Evolutionary conservation across 352 stramenopile species (phyloP).

Genomic region (Pythium aphanidermatum): DNA sequence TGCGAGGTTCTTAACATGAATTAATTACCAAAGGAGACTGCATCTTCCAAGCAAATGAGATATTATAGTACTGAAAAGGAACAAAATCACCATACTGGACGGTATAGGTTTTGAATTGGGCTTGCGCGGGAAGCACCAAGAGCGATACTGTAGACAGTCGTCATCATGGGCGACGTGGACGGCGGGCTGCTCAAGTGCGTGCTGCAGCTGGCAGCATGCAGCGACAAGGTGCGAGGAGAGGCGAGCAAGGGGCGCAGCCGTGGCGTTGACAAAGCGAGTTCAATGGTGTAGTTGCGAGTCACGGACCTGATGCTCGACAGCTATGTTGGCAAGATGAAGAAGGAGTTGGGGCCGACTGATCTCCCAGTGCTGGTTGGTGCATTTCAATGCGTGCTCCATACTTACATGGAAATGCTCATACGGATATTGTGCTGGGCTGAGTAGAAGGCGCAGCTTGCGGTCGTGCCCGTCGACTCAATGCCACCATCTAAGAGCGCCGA

Average conservation of each 20-base stretch:
- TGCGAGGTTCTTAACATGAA: constrained; percentile 1
- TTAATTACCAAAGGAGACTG: too few species aligned
- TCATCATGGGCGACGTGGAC: constrained; percentile 42
- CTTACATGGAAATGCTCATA: too few species aligned
- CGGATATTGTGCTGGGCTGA: not conserved
- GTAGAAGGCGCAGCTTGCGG: constrained; percentile 53
- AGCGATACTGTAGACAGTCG: too few species aligned
- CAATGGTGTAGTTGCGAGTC: constrained; percentile 45
- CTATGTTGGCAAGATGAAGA: constrained; percentile 23
- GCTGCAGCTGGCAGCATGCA: constrained; percentile 64
- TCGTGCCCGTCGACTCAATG: constrained; percentile 37
- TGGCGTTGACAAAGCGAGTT: too few species aligned
- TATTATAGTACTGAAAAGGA: not conserved
- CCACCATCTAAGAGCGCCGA: constrained; percentile 19
- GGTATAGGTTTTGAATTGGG: not conserved
- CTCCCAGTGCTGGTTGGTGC: constrained; percentile 36
- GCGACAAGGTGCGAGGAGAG: constrained; percentile 68
- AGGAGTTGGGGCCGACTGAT: constrained; percentile 22
- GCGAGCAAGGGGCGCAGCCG: too few species aligned
- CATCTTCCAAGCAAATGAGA: too few species aligned
- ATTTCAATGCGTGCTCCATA: too few species aligned
- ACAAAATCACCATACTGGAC: not conserved
- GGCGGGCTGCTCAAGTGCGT: constrained; percentile 67
- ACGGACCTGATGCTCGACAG: constrained; percentile 39
- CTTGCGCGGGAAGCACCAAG: constrained; percentile 2